These are phyloP conservation scores for Diospyros lotus DNA, from an alignment of 148 eudicot genomes.

Conservation along the genomic window DNA sequence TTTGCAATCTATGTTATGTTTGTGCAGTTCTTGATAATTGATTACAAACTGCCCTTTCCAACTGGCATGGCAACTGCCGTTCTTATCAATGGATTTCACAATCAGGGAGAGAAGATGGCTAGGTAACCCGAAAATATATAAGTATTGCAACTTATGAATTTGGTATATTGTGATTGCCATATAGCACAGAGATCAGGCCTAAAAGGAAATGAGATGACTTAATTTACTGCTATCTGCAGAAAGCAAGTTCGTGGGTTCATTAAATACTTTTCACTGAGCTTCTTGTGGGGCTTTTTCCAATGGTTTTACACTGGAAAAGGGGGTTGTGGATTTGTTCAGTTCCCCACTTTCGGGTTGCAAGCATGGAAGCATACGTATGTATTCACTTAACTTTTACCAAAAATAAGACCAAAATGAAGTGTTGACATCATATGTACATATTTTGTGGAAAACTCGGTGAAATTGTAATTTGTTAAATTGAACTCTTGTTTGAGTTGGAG, in stretches of 20 bases:
- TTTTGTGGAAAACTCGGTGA: background rate
- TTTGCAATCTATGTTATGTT: no score
- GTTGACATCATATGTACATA: no score
- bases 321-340: slow-evolving; percentile 58
- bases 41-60: slow-evolving; percentile 67
- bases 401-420: no score
- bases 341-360: slow-evolving; percentile 74
- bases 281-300: slow-evolving; percentile 72
- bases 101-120: slow-evolving; percentile 55
- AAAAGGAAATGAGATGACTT: background rate
- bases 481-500: background rate
- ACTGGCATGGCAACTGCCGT: slow-evolving; percentile 90
- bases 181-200: background rate
- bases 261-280: slow-evolving; percentile 52
- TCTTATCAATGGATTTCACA: slow-evolving; percentile 80
- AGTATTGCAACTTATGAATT: no score
- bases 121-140: slow-evolving; percentile 25
- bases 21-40: slow-evolving; percentile 61
- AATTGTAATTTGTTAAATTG: background rate
- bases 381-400: no score
- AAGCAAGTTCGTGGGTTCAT: slow-evolving; percentile 53
- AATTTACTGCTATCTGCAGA: slow-evolving; percentile 27
- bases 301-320: slow-evolving; percentile 58
- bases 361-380: slow-evolving; percentile 48
- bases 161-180: no score